phyloP scores from a whole-genome alignment of 768 basidiomycete genomes.

The Punctularia strigosozonata region DNA sequence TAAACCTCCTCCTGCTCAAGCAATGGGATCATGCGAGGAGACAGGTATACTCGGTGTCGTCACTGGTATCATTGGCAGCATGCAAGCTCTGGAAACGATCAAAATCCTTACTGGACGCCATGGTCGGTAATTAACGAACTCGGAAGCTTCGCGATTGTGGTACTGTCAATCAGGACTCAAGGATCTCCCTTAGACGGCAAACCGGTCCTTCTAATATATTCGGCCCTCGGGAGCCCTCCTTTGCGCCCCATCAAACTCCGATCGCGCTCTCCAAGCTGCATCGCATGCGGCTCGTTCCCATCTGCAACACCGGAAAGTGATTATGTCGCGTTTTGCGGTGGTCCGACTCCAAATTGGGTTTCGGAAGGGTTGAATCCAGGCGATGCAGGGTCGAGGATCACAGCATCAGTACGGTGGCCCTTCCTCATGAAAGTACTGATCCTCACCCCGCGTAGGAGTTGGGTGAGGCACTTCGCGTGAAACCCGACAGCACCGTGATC shows the following conservation, averaged over 20 bases:
- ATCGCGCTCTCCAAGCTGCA: slow-evolving; percentile 54
- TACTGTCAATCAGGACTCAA: background rate
- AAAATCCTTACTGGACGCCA: slow-evolving; percentile 62
- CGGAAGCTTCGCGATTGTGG: background rate
- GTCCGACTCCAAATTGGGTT: slow-evolving; percentile 55
- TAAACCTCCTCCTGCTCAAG: slow-evolving; percentile 51
- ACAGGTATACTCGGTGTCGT: slow-evolving; percentile 82
- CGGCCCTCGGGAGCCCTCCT: slow-evolving; percentile 53
- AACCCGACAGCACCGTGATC: slow-evolving; percentile 29
- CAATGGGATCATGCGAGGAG: slow-evolving; percentile 74
- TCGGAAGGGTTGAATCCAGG: slow-evolving; percentile 30
- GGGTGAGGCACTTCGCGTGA: slow-evolving; percentile 22
- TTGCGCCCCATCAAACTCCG: slow-evolving; percentile 83
- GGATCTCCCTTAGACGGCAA: slow-evolving; percentile 31
- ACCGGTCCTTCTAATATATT: slow-evolving; percentile 63
- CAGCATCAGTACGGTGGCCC: slow-evolving; percentile 20
- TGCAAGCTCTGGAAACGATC: slow-evolving; percentile 85
- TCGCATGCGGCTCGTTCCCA: slow-evolving; percentile 56
- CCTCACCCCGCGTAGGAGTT: slow-evolving; percentile 30
- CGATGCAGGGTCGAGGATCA: slow-evolving; percentile 7
- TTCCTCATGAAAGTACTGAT: background rate
- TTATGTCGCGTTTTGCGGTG: slow-evolving; percentile 84
- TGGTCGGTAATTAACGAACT: slow-evolving; percentile 26
- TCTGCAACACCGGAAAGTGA: slow-evolving; percentile 40
- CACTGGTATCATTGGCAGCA: slow-evolving; percentile 78